Evolutionary conservation across 257 asterid genomes (phyloP).

Genomic region (Solanum tarijense): DNA sequence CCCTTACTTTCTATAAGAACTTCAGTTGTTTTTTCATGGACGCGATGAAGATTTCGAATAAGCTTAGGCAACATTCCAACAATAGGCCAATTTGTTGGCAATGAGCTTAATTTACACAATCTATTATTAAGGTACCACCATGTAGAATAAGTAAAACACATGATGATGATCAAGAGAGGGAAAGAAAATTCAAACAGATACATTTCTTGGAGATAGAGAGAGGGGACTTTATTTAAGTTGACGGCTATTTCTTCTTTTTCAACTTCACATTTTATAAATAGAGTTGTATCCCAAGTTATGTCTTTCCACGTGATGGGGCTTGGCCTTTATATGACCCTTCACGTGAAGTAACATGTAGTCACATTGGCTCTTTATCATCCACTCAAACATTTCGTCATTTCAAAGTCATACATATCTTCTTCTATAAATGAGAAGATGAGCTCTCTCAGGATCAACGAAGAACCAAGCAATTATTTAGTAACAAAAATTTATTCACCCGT

Average conservation of each 20-base stretch:
- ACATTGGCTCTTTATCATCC: background rate
- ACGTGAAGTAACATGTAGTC: background rate
- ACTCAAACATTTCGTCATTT: background rate
- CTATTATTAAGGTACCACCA: background rate
- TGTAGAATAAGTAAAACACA: background rate
- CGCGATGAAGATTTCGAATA: background rate
- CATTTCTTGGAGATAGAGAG: background rate
- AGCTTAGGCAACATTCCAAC: background rate
- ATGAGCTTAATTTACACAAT: background rate
- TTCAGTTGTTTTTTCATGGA: background rate
- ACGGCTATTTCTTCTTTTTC: background rate
- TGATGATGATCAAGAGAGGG: background rate
- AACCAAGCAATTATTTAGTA: too few species aligned
- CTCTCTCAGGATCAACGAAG: too few species aligned
- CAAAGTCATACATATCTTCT: too few species aligned
- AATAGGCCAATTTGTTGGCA: background rate
- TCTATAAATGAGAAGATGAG: too few species aligned
- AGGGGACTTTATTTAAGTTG: background rate
- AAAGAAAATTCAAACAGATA: background rate
- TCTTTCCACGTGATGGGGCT: too few species aligned
- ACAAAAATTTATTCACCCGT: too few species aligned
- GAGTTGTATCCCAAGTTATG: background rate
- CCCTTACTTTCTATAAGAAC: background rate
- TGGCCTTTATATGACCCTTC: background rate
- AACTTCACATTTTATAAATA: background rate